Evolutionary conservation across 2,329 filamentous ascomycete genomes (phyloP).

Genomic region (Raffaelea albimanens): DNA sequence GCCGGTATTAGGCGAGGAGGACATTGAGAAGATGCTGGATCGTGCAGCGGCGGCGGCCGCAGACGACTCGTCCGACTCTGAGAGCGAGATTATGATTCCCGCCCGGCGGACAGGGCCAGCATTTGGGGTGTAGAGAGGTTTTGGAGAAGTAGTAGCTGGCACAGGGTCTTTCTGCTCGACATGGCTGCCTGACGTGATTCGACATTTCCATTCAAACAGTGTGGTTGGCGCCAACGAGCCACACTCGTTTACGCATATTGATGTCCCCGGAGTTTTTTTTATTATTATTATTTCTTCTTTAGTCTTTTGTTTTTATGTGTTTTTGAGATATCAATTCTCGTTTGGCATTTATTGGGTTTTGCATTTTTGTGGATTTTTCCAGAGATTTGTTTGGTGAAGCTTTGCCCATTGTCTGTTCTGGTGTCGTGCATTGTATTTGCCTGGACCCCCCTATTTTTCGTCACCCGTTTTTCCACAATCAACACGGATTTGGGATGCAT

Average conservation of each 20-base stretch:
- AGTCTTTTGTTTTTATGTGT: neutral
- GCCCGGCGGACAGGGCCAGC: conserved; percentile 8
- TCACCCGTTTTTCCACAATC: too few species aligned
- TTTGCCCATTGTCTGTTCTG: too few species aligned
- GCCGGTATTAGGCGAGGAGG: conserved; percentile 39
- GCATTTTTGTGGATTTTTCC: neutral
- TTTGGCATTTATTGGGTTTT: neutral
- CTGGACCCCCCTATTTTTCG: too few species aligned
- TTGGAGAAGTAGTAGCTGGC: too few species aligned
- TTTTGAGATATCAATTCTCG: neutral
- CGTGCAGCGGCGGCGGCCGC: conserved; percentile 35
- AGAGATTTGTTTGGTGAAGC: too few species aligned
- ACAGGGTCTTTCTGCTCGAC: too few species aligned
- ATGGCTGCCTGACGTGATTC: too few species aligned
- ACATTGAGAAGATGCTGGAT: conserved; percentile 51
- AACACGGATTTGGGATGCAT: too few species aligned
- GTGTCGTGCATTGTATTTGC: too few species aligned
- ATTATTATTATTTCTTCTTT: neutral
- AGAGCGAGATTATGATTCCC: conserved; percentile 46
- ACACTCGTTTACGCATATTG: neutral
- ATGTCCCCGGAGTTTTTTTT: too few species aligned
- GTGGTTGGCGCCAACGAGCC: too few species aligned
- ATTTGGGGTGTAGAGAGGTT: conserved; percentile 3
- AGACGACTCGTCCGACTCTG: conserved; percentile 46
- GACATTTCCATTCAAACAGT: too few species aligned